phyloP scores from a whole-genome alignment of 306 rosid species.

The Comarum palustre region DNA sequence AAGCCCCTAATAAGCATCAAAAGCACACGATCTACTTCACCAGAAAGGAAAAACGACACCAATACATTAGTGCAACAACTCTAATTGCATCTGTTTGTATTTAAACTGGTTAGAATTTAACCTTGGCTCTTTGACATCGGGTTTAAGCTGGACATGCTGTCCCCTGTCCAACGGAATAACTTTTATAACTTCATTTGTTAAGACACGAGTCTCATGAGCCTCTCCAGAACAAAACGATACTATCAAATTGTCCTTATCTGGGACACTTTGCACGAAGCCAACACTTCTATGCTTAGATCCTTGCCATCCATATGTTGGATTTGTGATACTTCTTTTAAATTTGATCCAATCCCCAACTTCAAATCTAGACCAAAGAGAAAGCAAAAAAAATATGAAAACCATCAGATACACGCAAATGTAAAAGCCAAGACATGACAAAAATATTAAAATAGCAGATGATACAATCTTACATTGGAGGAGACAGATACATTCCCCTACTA shows the following conservation, averaged over 20 bases:
- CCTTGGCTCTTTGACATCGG: conserved; percentile 90
- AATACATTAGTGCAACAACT: not conserved
- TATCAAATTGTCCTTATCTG: conserved; percentile 64
- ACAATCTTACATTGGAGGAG: conserved; percentile 60
- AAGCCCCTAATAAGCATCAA: not conserved
- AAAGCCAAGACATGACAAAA: conserved; percentile 21
- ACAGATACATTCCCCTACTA: conserved; percentile 68
- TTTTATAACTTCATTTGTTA: conserved; percentile 78
- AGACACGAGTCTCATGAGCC: conserved; percentile 74
- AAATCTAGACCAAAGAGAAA: conserved; percentile 46
- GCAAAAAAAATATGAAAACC: not conserved
- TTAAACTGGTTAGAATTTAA: conserved; percentile 28
- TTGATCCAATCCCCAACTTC: conserved; percentile 94
- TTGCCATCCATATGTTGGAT: conserved; percentile 94
- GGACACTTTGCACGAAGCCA: conserved; percentile 89
- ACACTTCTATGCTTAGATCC: conserved; percentile 74
- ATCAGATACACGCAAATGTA: not conserved
- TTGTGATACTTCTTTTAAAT: conserved; percentile 67
- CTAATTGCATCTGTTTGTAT: not conserved
- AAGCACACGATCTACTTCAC: not conserved
- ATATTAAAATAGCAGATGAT: conserved; percentile 23
- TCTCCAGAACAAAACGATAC: conserved; percentile 97
- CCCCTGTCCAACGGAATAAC: conserved; percentile 94
- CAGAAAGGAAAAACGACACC: not conserved
- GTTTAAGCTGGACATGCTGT: conserved; percentile 88